Conservation (phyloP, 139 green algal genomes). For the Chlamydomonas schloesseri region DNA sequence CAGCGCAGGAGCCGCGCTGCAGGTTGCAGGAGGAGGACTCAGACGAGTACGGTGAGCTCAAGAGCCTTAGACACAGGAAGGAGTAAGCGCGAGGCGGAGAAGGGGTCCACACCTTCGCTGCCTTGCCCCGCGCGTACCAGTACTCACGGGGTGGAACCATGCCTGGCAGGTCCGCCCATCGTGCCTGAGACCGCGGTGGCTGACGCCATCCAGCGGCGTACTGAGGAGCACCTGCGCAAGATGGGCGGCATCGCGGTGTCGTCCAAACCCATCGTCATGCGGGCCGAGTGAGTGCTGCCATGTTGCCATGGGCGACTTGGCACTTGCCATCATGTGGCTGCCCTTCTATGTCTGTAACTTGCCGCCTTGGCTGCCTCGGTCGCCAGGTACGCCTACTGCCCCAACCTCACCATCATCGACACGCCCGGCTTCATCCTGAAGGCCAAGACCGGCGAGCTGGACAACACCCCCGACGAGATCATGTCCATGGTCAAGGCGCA, state of each 20-base stretch:
- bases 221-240: slow-evolving; percentile 83
- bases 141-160: too few species aligned
- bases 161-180: slow-evolving; percentile 63
- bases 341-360: not conserved
- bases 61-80: too few species aligned
- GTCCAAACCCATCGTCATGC: slow-evolving; percentile 86
- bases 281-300: slow-evolving; percentile 74
- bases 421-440: slow-evolving; percentile 96
- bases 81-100: too few species aligned
- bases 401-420: slow-evolving; percentile 96
- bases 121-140: too few species aligned
- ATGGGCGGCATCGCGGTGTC: slow-evolving; percentile 81
- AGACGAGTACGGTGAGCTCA: slow-evolving; percentile 74
- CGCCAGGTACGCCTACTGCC: slow-evolving; percentile 77
- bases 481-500: slow-evolving; percentile 93
- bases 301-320: too few species aligned
- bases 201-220: slow-evolving; percentile 84
- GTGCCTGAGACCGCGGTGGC: slow-evolving; percentile 82
- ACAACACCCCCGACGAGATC: slow-evolving; percentile 93
- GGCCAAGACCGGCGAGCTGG: slow-evolving; percentile 84
- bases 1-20: slow-evolving; percentile 80
- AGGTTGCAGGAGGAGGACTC: slow-evolving; percentile 90
- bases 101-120: too few species aligned
- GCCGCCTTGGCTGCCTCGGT: not conserved
- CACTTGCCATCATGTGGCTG: too few species aligned